Percentiles rank a stretch among this genome's conserved stretches.
These are phyloP conservation scores for Stephania yunnanensis DNA, from an alignment of 164 flowering plant species.

Conservation along the genomic window DNA sequence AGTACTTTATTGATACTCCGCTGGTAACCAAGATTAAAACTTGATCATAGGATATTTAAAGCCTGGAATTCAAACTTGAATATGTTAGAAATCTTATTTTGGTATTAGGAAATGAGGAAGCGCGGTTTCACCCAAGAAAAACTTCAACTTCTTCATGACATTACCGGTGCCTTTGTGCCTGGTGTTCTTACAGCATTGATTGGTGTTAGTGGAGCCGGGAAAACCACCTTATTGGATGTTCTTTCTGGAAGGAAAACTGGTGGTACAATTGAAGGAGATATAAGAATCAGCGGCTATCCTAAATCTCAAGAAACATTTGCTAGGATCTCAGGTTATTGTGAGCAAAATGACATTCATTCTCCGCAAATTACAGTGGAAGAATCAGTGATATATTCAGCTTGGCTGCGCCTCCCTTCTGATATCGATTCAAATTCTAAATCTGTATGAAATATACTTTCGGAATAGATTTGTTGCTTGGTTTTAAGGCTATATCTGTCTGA, in stretches of 20 bases:
- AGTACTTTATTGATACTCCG: slow-evolving; percentile 60
- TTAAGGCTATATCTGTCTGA: not conserved
- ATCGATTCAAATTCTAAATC: slow-evolving; percentile 46
- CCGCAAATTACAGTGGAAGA: slow-evolving; percentile 74
- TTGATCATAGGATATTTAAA: not conserved
- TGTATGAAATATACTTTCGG: slow-evolving; percentile 26
- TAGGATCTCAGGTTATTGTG: slow-evolving; percentile 80
- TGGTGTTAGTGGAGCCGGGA: slow-evolving; percentile 91
- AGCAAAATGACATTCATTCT: slow-evolving; percentile 75
- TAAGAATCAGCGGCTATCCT: slow-evolving; percentile 62
- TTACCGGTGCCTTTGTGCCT: slow-evolving; percentile 67
- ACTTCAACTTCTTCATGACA: slow-evolving; percentile 57
- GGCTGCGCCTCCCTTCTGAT: slow-evolving; percentile 54
- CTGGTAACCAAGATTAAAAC: slow-evolving; percentile 30
- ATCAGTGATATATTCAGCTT: slow-evolving; percentile 68
- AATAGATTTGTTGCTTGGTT: not conserved
- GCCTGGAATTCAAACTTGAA: not conserved
- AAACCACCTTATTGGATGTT: slow-evolving; percentile 81
- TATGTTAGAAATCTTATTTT: not conserved
- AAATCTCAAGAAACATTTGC: slow-evolving; percentile 80
- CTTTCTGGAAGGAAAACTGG: slow-evolving; percentile 78
- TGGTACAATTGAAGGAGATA: slow-evolving; percentile 67
- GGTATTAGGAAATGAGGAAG: slow-evolving; percentile 60
- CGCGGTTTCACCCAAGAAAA: slow-evolving; percentile 48
- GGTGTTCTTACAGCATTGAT: slow-evolving; percentile 79